These are phyloP conservation scores for Trifolium repens DNA, from an alignment of 306 rosid species.

Conservation along the genomic window DNA sequence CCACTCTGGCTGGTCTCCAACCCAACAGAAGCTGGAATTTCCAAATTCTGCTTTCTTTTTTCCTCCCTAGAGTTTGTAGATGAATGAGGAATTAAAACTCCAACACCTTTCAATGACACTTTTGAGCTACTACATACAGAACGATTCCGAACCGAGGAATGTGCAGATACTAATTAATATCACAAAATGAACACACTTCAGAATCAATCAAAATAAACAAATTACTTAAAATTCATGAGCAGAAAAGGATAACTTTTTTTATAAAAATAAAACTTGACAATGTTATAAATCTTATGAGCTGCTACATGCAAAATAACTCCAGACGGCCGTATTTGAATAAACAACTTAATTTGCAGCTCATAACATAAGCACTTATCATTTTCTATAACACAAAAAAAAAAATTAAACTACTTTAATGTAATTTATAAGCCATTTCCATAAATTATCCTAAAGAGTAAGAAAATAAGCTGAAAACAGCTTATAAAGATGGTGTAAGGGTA, in stretches of 20 bases:
- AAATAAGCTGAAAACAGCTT: not conserved
- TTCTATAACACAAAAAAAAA: not conserved
- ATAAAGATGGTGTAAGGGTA: not conserved
- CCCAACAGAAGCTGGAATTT: slow-evolving; percentile 28
- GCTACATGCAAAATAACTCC: not conserved
- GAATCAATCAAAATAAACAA: not conserved
- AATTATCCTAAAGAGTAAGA: not conserved
- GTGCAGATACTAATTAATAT: slow-evolving; percentile 33
- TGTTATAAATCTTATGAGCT: not conserved
- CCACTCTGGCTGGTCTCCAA: slow-evolving; percentile 45
- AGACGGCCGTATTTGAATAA: not conserved
- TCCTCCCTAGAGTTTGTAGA: slow-evolving; percentile 46
- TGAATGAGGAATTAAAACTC: slow-evolving; percentile 51
- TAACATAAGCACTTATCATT: not conserved
- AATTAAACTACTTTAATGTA: not conserved
- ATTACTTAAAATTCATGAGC: not conserved
- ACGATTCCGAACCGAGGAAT: slow-evolving; percentile 45
- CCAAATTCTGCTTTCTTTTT: slow-evolving; percentile 45
- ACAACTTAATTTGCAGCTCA: not conserved
- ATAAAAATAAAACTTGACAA: not conserved
- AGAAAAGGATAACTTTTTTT: not conserved
- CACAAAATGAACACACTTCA: slow-evolving; percentile 10
- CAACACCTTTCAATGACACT: slow-evolving; percentile 63
- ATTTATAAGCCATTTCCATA: too few species aligned
- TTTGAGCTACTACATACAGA: slow-evolving; percentile 75